A percentile compares a stretch with the other conserved stretches of the same genome.
phyloP scores from a whole-genome alignment of 495 filamentous ascomycete species.

The Penicillium chermesinum region DNA sequence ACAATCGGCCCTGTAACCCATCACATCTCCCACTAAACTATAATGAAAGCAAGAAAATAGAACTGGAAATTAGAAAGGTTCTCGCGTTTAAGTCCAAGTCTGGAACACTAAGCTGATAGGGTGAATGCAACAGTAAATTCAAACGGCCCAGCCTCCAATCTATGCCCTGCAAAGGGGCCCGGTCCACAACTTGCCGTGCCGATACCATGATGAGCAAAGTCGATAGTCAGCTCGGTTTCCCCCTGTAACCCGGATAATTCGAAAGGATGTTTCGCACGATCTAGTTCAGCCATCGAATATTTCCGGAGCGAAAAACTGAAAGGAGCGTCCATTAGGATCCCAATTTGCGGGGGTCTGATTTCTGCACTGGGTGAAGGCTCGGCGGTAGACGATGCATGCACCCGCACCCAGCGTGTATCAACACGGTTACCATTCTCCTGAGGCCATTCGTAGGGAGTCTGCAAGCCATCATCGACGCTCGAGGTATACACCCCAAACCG shows the following conservation, averaged over 20 bases:
- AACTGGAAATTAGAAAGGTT: too few species aligned
- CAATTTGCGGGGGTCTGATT: constrained; percentile 35
- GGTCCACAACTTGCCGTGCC: constrained; percentile 18
- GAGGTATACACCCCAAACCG: constrained; percentile 45
- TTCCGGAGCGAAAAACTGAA: constrained; percentile 53
- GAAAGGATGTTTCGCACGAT: constrained; percentile 51
- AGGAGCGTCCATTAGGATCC: constrained; percentile 20
- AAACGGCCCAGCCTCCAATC: constrained; percentile 14
- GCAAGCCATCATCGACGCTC: constrained; percentile 37
- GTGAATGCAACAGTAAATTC: constrained; percentile 11
- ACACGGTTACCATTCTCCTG: constrained; percentile 61
- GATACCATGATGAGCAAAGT: constrained; percentile 58
- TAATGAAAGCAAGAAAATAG: too few species aligned
- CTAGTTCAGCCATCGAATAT: constrained; percentile 49
- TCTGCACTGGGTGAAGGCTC: neutral
- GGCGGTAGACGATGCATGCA: neutral
- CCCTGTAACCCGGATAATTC: constrained; percentile 46
- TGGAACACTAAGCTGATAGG: too few species aligned
- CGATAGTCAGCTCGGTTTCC: constrained; percentile 54
- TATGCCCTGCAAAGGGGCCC: constrained; percentile 13
- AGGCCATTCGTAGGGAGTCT: constrained; percentile 56
- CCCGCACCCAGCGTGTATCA: constrained; percentile 47
- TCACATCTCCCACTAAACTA: too few species aligned
- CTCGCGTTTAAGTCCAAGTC: too few species aligned
- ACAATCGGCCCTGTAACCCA: too few species aligned